Conservation (phyloP, 495 filamentous ascomycete species). For the Geoglossum glabrum region DNA sequence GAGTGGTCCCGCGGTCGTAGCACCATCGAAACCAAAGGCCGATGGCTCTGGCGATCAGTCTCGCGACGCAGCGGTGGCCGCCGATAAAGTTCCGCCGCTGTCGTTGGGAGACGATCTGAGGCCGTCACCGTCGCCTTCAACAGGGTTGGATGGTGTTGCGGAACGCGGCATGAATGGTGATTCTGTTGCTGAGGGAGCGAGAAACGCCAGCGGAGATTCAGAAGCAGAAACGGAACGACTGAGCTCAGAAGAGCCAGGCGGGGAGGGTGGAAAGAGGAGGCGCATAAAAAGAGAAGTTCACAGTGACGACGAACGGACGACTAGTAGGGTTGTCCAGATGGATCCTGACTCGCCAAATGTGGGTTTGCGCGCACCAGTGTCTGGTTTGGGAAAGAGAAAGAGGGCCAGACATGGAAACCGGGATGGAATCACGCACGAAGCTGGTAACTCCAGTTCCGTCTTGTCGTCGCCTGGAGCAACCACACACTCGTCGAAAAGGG, state of each 20-base stretch:
- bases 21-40: conserved; percentile 1
- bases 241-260: conserved; percentile 48
- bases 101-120: not conserved
- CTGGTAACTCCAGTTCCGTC: conserved; percentile 28
- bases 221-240: conserved; percentile 69
- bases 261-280: conserved; percentile 47
- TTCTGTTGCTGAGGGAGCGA: conserved; percentile 15
- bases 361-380: not conserved
- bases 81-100: not conserved
- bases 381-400: conserved; percentile 27
- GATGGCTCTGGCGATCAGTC: not conserved
- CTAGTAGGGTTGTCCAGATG: not conserved
- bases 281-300: conserved; percentile 49
- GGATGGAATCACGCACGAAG: conserved; percentile 12
- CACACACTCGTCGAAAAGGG: conserved; percentile 19
- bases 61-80: not conserved
- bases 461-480: conserved; percentile 26
- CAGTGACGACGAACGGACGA: conserved; percentile 18
- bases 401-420: conserved; percentile 22
- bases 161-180: not conserved
- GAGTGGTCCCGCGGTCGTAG: not conserved
- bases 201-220: conserved; percentile 38
- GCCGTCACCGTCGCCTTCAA: not conserved
- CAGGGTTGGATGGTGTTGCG: not conserved
- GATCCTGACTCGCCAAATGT: not conserved